Percentiles rank a stretch among this genome's conserved stretches.
These are phyloP conservation scores for Rhodotorula graminis DNA, from an alignment of 768 basidiomycete genomes.

Conservation along the genomic window DNA sequence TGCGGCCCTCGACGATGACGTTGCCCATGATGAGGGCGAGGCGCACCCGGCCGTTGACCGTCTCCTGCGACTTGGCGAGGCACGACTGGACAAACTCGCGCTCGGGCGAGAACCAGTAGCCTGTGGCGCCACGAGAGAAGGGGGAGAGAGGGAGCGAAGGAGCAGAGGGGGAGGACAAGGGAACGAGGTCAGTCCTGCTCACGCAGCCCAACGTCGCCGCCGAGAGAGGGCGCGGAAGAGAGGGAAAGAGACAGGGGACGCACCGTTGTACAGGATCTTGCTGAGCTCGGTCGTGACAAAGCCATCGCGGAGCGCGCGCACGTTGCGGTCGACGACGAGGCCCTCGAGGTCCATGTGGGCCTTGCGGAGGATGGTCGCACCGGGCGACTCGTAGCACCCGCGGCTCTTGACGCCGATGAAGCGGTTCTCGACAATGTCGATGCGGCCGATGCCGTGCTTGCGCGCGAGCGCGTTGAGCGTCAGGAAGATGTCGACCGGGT, in stretches of 20 bases:
- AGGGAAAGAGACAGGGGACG: not conserved
- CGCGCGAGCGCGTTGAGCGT: slow-evolving; percentile 84
- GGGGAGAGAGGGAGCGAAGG: not conserved
- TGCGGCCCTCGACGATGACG: slow-evolving; percentile 84
- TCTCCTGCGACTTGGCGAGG: slow-evolving; percentile 89
- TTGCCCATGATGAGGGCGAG: slow-evolving; percentile 95
- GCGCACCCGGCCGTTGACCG: slow-evolving; percentile 87
- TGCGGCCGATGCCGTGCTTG: slow-evolving; percentile 90
- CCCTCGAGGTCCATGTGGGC: slow-evolving; percentile 97
- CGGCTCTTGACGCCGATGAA: slow-evolving; percentile 99
- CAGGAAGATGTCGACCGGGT: slow-evolving; percentile 88
- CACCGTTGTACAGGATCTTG: slow-evolving; percentile 89
- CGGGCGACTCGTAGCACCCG: slow-evolving; percentile 98
- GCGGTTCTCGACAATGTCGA: slow-evolving; percentile 99
- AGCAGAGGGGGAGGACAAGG: no score
- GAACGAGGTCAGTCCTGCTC: no score
- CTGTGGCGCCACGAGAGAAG: not conserved
- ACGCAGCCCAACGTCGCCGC: not conserved
- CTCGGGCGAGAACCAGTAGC: slow-evolving; percentile 98
- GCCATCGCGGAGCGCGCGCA: slow-evolving; percentile 86
- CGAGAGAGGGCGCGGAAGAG: not conserved
- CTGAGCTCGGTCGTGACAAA: slow-evolving; percentile 87
- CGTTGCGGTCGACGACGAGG: slow-evolving; percentile 94
- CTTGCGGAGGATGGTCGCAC: slow-evolving; percentile 86
- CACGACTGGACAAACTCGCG: slow-evolving; percentile 86